Evolutionary conservation across 2,329 filamentous ascomycete species (phyloP), one percentile per base, ranked within the genome.

Genomic region (Neophaeococcomyces mojaviensis): DNA sequence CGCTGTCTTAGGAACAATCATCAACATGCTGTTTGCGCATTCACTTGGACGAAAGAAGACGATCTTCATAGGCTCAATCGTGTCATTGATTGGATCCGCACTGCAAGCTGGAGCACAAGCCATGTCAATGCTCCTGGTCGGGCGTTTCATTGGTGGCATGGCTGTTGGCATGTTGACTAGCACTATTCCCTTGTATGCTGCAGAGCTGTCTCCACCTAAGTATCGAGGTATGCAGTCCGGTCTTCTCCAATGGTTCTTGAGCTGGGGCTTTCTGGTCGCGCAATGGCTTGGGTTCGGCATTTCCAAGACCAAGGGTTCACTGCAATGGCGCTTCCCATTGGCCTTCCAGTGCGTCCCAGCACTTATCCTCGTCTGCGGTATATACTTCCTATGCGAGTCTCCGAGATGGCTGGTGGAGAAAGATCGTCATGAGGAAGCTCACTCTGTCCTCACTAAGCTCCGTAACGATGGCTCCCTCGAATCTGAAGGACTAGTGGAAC

Each of bases 131-230:
- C 57, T 76, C 9, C 70, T 75, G 30, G 58, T 66, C 13, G 72
- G 72, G 5, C 68, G 73, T 45, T 68, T 71, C 50, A 68, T 74
- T 49, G 71, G 69, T 9, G 73, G 73, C 3, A 45, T 72, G 9
- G 71, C 70, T 1, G 63, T 75, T n/a, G 72, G 72, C 2, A 59
- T 70, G 40, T 63, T 73, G 55, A 71, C 70, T 1, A 64, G 67
- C 26, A 69, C 67, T 0, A 65, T 73, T 19, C 71, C 71, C 2
- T 66, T 73, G 38, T 73, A 73, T 52, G 68, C 66, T 44, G 67
- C 61, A 18, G 68, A 71, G 51, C 49, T 71, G 13, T 64, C 68
- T 5, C 64, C 59, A 31, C 57, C 67, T 3, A 59, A 57, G 4
- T 64, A 63, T 50, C 61, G 68, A 41, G 68, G 66, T 4, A 58